Evolutionary conservation across 2,329 filamentous ascomycete species (phyloP).

Genomic region (Colletotrichum orbiculare): DNA sequence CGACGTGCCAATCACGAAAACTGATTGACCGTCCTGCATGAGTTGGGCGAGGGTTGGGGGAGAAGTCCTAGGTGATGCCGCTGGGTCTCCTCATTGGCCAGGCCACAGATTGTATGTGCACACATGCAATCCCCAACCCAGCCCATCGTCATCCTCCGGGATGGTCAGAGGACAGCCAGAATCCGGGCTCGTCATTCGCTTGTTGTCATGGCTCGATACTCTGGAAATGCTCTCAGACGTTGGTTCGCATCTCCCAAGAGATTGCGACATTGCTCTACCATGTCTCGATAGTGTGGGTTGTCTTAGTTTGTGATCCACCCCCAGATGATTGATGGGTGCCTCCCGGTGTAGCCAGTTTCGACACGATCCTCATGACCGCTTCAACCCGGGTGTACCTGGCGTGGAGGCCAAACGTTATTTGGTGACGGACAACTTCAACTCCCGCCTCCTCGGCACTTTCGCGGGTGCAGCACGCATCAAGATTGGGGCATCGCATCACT

Average conservation of each 20-base stretch:
- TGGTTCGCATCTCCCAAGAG: too few species aligned
- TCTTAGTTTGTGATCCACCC: constrained; percentile 12
- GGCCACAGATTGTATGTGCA: not conserved
- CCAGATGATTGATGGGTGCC: not conserved
- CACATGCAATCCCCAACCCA: too few species aligned
- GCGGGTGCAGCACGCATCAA: not conserved
- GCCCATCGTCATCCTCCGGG: too few species aligned
- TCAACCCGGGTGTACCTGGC: constrained; percentile 28
- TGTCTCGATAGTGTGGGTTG: not conserved
- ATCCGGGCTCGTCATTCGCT: constrained; percentile 19
- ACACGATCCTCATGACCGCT: constrained; percentile 29
- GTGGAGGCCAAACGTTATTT: constrained; percentile 27
- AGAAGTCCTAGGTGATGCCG: constrained; percentile 8
- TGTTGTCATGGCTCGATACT: too few species aligned
- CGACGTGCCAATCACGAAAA: constrained; percentile 1
- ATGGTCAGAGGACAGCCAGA: constrained; percentile 11
- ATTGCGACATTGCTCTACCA: not conserved
- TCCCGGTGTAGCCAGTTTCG: constrained; percentile 29
- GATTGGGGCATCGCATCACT: constrained; percentile 7
- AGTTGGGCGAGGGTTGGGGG: constrained; percentile 25
- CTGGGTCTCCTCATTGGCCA: constrained; percentile 19
- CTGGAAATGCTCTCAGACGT: too few species aligned
- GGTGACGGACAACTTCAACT: constrained; percentile 25
- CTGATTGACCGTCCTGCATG: constrained; percentile 21
- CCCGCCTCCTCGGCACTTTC: not conserved